Evolutionary conservation across 192 early-diverging fungal genomes (phyloP).

Genomic region (Spizellomyces sp.): DNA sequence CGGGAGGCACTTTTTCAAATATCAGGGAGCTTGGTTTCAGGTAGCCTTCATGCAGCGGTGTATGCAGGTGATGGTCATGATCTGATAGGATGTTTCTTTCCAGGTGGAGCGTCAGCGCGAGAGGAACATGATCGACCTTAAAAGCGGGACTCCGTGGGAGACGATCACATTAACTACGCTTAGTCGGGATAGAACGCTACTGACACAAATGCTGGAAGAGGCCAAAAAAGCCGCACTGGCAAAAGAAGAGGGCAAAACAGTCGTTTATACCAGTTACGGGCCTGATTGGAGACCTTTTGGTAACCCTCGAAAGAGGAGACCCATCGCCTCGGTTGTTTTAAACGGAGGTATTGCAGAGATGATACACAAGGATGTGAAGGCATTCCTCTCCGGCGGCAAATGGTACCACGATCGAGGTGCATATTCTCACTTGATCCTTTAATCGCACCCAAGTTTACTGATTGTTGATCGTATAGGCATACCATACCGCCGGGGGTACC

Average conservation of each 20-base stretch:
- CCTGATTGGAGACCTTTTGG: constrained; percentile 98
- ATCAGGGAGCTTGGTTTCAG: constrained; percentile 79
- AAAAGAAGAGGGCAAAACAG: constrained; percentile 93
- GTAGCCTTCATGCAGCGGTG: constrained; percentile 1
- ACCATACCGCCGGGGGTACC: constrained; percentile 68
- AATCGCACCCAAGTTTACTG: background rate
- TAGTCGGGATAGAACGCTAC: constrained; percentile 74
- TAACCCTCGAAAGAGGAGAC: constrained; percentile 80
- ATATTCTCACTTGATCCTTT: too few relatives aligned
- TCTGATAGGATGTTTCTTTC: background rate
- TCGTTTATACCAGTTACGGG: constrained; percentile 93
- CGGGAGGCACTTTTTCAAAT: constrained; percentile 86
- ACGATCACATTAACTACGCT: constrained; percentile 92
- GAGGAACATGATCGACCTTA: constrained; percentile 86
- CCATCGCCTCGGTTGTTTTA: constrained; percentile 48
- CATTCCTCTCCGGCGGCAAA: constrained; percentile 45
- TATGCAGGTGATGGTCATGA: background rate
- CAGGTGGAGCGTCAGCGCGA: constrained; percentile 78
- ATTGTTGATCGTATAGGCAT: constrained; percentile 42
- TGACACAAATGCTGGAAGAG: constrained; percentile 76
- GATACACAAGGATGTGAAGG: constrained; percentile 45
- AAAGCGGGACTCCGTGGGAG: constrained; percentile 92
- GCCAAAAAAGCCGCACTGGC: constrained; percentile 80
- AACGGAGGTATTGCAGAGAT: constrained; percentile 34
- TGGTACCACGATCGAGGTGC: constrained; percentile 64